Percentiles rank a stretch among this genome's conserved stretches.
These are phyloP conservation scores for Yarrowia yakushimensis DNA, from an alignment of 805 yeast genomes.

Conservation along the genomic window DNA sequence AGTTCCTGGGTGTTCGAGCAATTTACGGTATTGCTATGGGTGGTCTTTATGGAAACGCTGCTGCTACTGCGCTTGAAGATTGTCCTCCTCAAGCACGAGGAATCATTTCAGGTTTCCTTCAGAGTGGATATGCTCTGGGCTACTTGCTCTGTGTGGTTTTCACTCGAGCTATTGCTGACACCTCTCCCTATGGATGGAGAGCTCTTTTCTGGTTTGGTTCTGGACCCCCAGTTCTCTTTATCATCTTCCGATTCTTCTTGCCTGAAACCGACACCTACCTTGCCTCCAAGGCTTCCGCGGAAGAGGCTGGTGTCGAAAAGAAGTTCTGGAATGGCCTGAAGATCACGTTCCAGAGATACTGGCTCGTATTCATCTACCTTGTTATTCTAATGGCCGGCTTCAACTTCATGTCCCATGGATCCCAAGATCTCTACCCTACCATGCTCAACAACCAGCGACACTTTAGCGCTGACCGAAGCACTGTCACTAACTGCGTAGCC, in stretches of 20 bases:
- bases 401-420: conserved; percentile 69
- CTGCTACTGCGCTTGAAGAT: conserved; percentile 65
- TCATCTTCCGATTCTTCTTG: conserved; percentile 53
- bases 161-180: conserved; percentile 54
- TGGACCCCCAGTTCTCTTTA: conserved; percentile 59
- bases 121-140: conserved; percentile 76
- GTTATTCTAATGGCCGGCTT: conserved; percentile 62
- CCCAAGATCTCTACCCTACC: conserved; percentile 71
- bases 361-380: conserved; percentile 57
- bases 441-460: conserved; percentile 52
- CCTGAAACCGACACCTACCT: conserved; percentile 62
- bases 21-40: conserved; percentile 70
- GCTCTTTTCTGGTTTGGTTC: conserved; percentile 71
- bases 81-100: conserved; percentile 59
- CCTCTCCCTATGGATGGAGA: conserved; percentile 59
- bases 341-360: conserved; percentile 44
- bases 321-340: background rate
- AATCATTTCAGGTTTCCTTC: conserved; percentile 63
- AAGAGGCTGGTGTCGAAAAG: conserved; percentile 22
- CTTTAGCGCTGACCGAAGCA: conserved; percentile 46
- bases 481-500: conserved; percentile 60
- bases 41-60: conserved; percentile 62
- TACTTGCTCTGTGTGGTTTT: conserved; percentile 61
- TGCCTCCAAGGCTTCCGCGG: conserved; percentile 30
- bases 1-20: conserved; percentile 61